Percentiles rank a stretch among this genome's conserved stretches.
phyloP scores from a whole-genome alignment of 2,329 filamentous ascomycete species.

The Pezicula carpinea region DNA sequence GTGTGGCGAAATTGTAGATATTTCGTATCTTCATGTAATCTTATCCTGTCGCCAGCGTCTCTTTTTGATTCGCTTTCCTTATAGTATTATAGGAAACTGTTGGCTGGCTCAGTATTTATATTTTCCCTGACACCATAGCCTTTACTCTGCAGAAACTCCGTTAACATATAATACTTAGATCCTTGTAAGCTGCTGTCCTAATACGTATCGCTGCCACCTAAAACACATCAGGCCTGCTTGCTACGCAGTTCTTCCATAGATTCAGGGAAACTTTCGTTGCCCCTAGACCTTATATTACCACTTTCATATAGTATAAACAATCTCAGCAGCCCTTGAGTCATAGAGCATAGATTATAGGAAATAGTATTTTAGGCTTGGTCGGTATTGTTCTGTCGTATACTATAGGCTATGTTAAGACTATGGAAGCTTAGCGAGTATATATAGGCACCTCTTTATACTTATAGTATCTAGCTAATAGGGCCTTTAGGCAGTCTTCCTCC shows the following conservation, averaged over 20 bases:
- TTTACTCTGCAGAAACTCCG: not conserved
- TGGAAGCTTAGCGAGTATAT: conserved; percentile 17
- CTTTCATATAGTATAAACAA: conserved; percentile 30
- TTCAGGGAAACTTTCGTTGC: conserved; percentile 22
- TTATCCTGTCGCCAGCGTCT: too few relatives aligned
- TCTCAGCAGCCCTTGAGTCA: conserved; percentile 29
- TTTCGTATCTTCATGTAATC: not conserved
- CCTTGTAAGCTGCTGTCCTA: conserved; percentile 9
- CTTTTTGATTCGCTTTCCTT: conserved; percentile 3
- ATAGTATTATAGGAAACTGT: conserved; percentile 1
- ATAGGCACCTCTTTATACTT: not conserved
- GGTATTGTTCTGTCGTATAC: conserved; percentile 30
- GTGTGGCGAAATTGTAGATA: not conserved
- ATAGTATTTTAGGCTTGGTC: conserved; percentile 27
- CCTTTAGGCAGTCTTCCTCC: conserved; percentile 10
- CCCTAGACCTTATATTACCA: conserved; percentile 30
- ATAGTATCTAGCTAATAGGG: not conserved
- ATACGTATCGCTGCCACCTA: conserved; percentile 12
- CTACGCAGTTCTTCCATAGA: conserved; percentile 25
- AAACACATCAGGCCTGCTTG: conserved; percentile 15
- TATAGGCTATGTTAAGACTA: conserved; percentile 19
- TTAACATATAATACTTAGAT: not conserved
- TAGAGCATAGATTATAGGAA: conserved; percentile 9
- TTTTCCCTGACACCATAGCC: not conserved
- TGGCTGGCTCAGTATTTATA: conserved; percentile 1